A percentile compares a stretch with the other conserved stretches of the same genome.
These are phyloP conservation scores for Naumovozyma baii DNA, from an alignment of 805 yeast genomes.

Conservation along the genomic window DNA sequence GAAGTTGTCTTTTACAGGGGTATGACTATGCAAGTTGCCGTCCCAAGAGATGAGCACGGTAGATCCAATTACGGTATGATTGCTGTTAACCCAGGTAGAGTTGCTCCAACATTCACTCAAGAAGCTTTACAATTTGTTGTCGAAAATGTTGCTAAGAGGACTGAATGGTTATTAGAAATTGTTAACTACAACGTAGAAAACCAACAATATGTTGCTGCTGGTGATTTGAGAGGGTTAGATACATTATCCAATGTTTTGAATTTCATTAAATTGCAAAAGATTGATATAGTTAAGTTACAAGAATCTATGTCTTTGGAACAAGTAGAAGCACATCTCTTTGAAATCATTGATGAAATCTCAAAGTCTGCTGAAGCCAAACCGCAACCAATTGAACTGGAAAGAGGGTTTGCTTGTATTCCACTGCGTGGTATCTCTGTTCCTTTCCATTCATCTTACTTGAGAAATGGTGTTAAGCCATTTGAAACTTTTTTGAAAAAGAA, in stretches of 20 bases:
- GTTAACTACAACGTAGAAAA: conserved; percentile 97
- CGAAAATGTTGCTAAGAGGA: conserved; percentile 71
- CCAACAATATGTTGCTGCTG: conserved; percentile 97
- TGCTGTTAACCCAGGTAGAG: conserved; percentile 95
- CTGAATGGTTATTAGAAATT: conserved; percentile 92
- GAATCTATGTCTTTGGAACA: conserved; percentile 75
- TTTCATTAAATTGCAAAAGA: conserved; percentile 86
- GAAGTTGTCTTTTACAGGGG: conserved; percentile 99
- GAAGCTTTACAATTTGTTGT: conserved; percentile 92
- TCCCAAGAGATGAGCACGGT: conserved; percentile 90
- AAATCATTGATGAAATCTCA: conserved; percentile 79
- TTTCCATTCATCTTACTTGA: conserved; percentile 97
- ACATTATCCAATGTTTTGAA: conserved; percentile 88
- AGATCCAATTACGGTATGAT: conserved; percentile 99
- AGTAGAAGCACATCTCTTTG: conserved; percentile 78
- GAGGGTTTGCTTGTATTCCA: conserved; percentile 98
- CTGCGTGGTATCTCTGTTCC: conserved; percentile 99
- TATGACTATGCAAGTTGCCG: conserved; percentile 99
- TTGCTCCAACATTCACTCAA: conserved; percentile 79
- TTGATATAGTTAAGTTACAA: conserved; percentile 82
- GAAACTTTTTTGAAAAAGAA: conserved; percentile 94
- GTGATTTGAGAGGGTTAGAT: conserved; percentile 93
- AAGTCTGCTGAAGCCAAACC: conserved; percentile 76
- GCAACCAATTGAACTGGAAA: conserved; percentile 92
- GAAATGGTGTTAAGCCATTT: conserved; percentile 98